Evolutionary conservation across 2,329 filamentous ascomycete genomes (phyloP), one percentile per base, ranked within the genome.

Genomic region (Sarocladium brachiariae): DNA sequence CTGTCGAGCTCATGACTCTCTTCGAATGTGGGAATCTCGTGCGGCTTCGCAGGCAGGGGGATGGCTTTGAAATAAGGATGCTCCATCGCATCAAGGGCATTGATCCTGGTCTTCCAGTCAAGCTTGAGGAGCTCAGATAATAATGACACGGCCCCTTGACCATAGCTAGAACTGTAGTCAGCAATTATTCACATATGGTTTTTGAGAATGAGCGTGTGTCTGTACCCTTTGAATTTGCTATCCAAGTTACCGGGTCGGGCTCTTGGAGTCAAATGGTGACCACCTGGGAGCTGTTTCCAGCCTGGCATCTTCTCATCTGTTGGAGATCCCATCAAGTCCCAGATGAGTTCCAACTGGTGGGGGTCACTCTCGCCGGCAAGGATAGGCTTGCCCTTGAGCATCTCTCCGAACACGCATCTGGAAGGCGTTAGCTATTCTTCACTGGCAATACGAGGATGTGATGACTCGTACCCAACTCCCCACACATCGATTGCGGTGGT

Each of bases 401-500:
- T 99, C 65, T 99, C 93, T 49, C 90, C 93, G 69, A 99, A 96
- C 2, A 99, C 90, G 63, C 93, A 99, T n/a, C 87, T 90, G 52
- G 14, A 14, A 14, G 25, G 6, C 14, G 23, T 47, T 23, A 51
- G 30, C 25, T n/a, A 31, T 10, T 14, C 9, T 5, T 27, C 9
- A 19, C 23, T 19, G 9, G 4, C 19, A 41, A 7, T n/a, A 16
- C 11, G 13, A 18, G 43, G 9, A 31, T n/a, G 54, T 7, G 45
- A 39, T 47, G 9, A 49, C 49, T 65, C 82, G 72, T 75, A 91
- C 87, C 92, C 93, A 58, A 96, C 92, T 59, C 93, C 93, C 93
- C 93, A 99, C 70, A 99, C 83, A 67, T 99, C 93, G 61, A 99
- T 96, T 9, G 93, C 91, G 13, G 91, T 89, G n/a, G 93, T 99